Evolutionary conservation across 2,329 filamentous ascomycete genomes (phyloP), one percentile per base, ranked within the genome.

Genomic region (Calonectria henricotiae): DNA sequence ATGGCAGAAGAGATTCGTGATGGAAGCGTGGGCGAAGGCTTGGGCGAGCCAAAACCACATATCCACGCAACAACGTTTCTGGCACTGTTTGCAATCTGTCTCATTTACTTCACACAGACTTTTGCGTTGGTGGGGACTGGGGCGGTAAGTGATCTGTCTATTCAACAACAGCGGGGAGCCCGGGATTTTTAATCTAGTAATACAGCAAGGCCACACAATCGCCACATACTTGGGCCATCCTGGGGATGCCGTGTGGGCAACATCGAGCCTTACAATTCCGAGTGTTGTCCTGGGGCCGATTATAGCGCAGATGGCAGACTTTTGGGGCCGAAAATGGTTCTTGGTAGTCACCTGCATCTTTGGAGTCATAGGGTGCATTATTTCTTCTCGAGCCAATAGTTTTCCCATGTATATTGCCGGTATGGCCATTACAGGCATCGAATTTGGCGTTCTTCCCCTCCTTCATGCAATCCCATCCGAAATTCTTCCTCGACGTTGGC

Each of bases 61-160:
- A 44, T 71, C 39, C 69, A 73, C 32, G 27, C 47, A 20, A 68
- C 55, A 37, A 73, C 71, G 5, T 67, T 69, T 8, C 25, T 71
- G 35, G 71, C 71, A 12, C 27, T 73, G 27, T 65, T 73, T 30
- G 69, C 71, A 3, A 65, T 71, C 8, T 73, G 71, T 23, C 60
- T 73, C 11, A 69, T 71, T 2, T 73, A 73, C 66, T 73, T 73
- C 41, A 60, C 71, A 11, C 65, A 71, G 35, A 73, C 68, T 13
- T 73, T 67, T 58, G 61, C 63, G 2, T 58, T 73, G n/a, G 68
- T 73, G 32, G 71, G 71, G 2, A 69, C 71, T 20, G 71, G 71
- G 5, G 58, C 66, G 3, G 71, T 69, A 41, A 62, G 71, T 73
- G n/a, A 15, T 9, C 20, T 43, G 6, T 1, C 4, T 25, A 5